Percentiles rank a stretch among this genome's conserved stretches.
Conservation (phyloP, 148 eudicot genomes). For the Selenicereus undatus region DNA sequence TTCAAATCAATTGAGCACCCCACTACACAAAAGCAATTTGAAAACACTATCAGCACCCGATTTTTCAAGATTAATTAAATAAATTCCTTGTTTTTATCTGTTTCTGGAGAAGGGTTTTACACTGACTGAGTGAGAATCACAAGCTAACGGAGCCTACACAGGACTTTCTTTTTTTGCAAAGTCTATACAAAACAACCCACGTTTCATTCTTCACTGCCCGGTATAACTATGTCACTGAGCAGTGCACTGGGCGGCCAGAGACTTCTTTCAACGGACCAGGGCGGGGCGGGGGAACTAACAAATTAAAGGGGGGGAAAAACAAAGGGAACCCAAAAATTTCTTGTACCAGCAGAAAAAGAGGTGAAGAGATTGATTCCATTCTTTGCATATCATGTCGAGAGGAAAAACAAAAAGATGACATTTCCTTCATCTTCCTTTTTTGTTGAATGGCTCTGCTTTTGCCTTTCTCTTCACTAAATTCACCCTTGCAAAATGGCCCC, state of each 20-base stretch:
- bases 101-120: constrained; percentile 14
- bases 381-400: neutral
- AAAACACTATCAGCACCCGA: neutral
- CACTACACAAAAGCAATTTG: neutral
- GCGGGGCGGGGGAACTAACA: neutral
- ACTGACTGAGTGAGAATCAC: neutral
- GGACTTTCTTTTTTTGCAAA: neutral
- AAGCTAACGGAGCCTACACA: constrained; percentile 3
- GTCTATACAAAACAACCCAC: constrained; percentile 8
- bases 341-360: neutral
- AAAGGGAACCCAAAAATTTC: constrained; percentile 9
- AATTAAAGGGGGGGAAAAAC: neutral
- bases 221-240: no score
- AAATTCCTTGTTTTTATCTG: neutral
- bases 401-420: neutral
- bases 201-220: neutral
- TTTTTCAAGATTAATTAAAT: neutral
- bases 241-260: no score
- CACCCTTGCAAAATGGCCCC: neutral
- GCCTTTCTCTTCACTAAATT: neutral
- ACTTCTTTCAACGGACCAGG: no score
- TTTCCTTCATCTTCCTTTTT: constrained; percentile 1
- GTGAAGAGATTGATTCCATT: neutral
- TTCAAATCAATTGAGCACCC: neutral
- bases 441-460: neutral